Percentiles rank a stretch among this genome's conserved stretches.
Evolutionary conservation across 768 basidiomycete genomes (phyloP).

Genomic region (Suillus decipiens): DNA sequence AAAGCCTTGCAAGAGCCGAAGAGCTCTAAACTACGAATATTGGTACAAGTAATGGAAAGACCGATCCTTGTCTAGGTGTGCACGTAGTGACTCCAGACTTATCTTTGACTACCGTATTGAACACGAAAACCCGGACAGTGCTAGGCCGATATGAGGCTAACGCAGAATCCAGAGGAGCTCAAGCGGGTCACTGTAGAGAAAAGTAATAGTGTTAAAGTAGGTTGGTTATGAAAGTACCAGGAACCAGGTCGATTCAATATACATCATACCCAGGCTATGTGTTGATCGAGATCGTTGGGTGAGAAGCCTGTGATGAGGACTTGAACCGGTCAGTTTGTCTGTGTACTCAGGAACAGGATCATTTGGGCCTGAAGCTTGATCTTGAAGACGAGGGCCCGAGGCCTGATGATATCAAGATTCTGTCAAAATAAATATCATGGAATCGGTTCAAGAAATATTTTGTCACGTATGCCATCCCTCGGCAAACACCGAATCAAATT

Average conservation of each 20-base stretch:
- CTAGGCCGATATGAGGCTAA: neutral
- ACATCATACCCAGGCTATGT: neutral
- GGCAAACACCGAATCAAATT: too few relatives aligned
- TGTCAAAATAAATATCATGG: too few relatives aligned
- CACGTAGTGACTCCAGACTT: neutral
- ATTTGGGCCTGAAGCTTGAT: too few relatives aligned
- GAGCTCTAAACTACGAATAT: neutral
- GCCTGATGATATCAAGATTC: too few relatives aligned
- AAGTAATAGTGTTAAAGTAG: neutral
- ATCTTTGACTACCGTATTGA: neutral
- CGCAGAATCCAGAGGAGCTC: neutral
- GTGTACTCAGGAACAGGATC: too few relatives aligned
- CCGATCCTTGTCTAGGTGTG: neutral
- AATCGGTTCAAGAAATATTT: too few relatives aligned
- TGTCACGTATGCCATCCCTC: too few relatives aligned
- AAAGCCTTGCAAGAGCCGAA: neutral
- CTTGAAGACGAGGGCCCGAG: too few relatives aligned
- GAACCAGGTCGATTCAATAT: neutral
- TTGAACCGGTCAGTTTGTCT: too few relatives aligned
- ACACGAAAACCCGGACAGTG: neutral
- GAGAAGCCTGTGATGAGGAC: too few relatives aligned
- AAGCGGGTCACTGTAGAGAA: neutral
- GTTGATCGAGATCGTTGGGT: too few relatives aligned
- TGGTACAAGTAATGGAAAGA: neutral
- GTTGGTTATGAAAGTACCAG: neutral